Evolutionary conservation across 768 basidiomycete genomes (phyloP).

Genomic region (Tephrocybe sp.): DNA sequence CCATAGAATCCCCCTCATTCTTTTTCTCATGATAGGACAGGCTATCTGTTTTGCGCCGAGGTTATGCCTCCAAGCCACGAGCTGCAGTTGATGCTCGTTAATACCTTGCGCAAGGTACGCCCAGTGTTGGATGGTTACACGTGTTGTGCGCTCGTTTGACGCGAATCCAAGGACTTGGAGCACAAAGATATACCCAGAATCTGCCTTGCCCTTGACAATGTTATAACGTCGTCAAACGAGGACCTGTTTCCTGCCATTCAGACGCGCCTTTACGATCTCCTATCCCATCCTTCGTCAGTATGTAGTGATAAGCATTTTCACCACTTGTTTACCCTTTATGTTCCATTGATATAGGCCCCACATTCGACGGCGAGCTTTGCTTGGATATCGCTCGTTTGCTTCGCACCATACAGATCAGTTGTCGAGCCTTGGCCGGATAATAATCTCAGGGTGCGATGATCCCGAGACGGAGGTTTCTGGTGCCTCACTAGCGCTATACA

Average conservation of each 20-base stretch:
- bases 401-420: constrained; percentile 43
- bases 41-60: constrained; percentile 76
- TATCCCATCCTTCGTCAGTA: constrained; percentile 77
- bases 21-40: constrained; percentile 33
- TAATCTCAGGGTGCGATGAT: constrained; percentile 43
- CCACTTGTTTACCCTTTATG: constrained; percentile 11
- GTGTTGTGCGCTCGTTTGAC: constrained; percentile 3
- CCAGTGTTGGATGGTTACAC: not conserved
- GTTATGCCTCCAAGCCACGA: constrained; percentile 70
- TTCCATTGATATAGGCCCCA: constrained; percentile 36
- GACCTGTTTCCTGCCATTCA: constrained; percentile 79
- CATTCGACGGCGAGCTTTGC: constrained; percentile 60
- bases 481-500: constrained; percentile 40
- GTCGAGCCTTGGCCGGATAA: constrained; percentile 33
- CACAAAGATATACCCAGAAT: constrained; percentile 51
- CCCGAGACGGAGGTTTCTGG: constrained; percentile 37
- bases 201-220: constrained; percentile 68
- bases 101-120: constrained; percentile 76
- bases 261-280: constrained; percentile 56
- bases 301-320: constrained; percentile 19
- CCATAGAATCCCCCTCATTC: not conserved
- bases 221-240: constrained; percentile 58
- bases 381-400: constrained; percentile 56
- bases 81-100: constrained; percentile 79
- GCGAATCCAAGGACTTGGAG: constrained; percentile 62